These are phyloP conservation scores for Pythium dissotocum DNA, from an alignment of 352 stramenopile genomes.

Conservation along the genomic window DNA sequence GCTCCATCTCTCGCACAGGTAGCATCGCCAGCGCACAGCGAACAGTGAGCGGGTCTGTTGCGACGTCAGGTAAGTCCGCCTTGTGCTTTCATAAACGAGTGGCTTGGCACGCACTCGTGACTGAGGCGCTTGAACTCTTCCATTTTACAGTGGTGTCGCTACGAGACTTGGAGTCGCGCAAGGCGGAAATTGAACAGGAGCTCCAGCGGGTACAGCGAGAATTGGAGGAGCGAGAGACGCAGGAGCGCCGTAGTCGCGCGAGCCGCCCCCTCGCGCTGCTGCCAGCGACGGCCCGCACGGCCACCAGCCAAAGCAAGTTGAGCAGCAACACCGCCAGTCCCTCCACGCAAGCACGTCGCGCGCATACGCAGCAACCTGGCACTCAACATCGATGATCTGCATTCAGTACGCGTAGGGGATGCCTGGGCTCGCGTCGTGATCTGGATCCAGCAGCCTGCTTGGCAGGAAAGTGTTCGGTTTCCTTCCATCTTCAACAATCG, in stretches of 20 bases:
- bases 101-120: no score
- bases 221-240: slow-evolving; percentile 33
- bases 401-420: no score
- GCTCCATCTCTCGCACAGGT: neutral
- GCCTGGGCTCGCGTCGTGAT: no score
- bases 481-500: neutral
- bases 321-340: neutral
- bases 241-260: slow-evolving; percentile 16
- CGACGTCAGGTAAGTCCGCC: neutral
- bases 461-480: no score
- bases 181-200: slow-evolving; percentile 60
- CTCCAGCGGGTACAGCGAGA: slow-evolving; percentile 46
- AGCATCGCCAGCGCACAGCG: neutral
- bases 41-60: neutral
- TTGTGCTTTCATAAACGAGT: no score
- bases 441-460: no score
- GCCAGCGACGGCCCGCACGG: slow-evolving; percentile 4
- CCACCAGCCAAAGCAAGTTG: slow-evolving; percentile 1
- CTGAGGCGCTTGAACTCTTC: neutral
- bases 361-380: neutral
- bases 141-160: slow-evolving; percentile 42
- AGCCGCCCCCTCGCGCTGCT: slow-evolving; percentile 23
- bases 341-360: neutral
- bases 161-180: slow-evolving; percentile 54
- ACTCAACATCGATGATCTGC: slow-evolving; percentile 11